Percentiles rank a stretch among this genome's conserved stretches.
phyloP scores from a whole-genome alignment of 2,329 filamentous ascomycete genomes.

The Ophiognomonia clavigignenti-juglandacearum region DNA sequence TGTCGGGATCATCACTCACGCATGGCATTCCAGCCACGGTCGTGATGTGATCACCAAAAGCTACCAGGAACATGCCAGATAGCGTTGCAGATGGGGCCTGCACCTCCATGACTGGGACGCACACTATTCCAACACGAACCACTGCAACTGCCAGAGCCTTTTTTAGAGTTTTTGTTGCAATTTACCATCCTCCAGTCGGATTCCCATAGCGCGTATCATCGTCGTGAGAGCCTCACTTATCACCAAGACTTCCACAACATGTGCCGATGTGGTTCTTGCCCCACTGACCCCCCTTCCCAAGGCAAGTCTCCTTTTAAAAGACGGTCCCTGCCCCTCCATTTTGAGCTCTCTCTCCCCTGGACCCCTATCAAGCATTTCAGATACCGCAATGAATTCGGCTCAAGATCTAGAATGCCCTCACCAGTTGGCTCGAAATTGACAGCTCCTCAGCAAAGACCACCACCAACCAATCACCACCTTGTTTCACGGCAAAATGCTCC shows the following conservation, averaged over 20 bases:
- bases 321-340: background rate
- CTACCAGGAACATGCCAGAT: background rate
- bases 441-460: background rate
- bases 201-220: background rate
- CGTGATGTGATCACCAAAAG: no score
- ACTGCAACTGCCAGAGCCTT: background rate
- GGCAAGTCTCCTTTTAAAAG: background rate
- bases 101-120: background rate
- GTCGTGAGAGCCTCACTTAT: background rate
- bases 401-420: background rate
- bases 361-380: constrained; percentile 1
- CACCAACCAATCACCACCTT: constrained; percentile 1
- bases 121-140: background rate
- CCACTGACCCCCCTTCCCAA: background rate
- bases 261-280: no score
- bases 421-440: constrained; percentile 5
- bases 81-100: background rate
- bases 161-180: background rate
- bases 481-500: constrained; percentile 6
- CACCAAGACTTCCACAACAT: background rate
- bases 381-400: background rate
- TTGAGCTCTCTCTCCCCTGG: background rate
- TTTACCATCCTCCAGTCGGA: background rate
- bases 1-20: no score
- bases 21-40: background rate